These are phyloP conservation scores for Trichophyton simii DNA, from an alignment of 2,329 filamentous ascomycete genomes.

Conservation along the genomic window DNA sequence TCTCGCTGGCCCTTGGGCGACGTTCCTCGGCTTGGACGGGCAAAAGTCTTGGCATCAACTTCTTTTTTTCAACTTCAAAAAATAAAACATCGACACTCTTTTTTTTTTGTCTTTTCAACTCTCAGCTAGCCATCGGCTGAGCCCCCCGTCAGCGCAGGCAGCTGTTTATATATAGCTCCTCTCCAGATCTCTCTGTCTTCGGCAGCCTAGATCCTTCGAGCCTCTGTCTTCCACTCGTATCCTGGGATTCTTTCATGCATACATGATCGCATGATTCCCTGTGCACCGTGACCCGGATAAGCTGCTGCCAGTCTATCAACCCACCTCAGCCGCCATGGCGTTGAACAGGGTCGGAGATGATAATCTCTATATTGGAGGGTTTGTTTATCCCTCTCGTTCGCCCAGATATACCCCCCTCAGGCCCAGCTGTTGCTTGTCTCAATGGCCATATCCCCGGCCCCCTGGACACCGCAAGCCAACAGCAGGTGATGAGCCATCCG, in stretches of 20 bases:
- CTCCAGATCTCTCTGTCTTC: too few relatives aligned
- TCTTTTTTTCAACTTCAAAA: neutral
- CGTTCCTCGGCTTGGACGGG: neutral
- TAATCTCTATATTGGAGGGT: conserved; percentile 71
- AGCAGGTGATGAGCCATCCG: neutral
- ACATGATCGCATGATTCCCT: neutral
- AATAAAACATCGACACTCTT: neutral
- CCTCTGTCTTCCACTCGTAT: neutral
- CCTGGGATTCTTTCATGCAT: neutral
- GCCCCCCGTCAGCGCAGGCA: neutral
- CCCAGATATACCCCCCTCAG: neutral
- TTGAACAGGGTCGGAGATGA: conserved; percentile 57
- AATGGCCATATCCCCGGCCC: neutral
- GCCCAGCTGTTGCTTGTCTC: neutral
- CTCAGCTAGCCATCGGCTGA: neutral
- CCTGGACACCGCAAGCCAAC: neutral
- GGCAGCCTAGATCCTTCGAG: neutral
- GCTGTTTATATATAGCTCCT: neutral
- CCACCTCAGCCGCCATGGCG: conserved; percentile 19
- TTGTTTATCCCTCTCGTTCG: conserved; percentile 18
- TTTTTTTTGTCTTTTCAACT: neutral
- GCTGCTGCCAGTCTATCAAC: neutral
- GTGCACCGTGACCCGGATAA: neutral
- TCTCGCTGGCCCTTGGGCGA: neutral
- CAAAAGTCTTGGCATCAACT: neutral